phyloP scores from a whole-genome alignment of 2,329 filamentous ascomycete species.

The Calonectria pteridis region DNA sequence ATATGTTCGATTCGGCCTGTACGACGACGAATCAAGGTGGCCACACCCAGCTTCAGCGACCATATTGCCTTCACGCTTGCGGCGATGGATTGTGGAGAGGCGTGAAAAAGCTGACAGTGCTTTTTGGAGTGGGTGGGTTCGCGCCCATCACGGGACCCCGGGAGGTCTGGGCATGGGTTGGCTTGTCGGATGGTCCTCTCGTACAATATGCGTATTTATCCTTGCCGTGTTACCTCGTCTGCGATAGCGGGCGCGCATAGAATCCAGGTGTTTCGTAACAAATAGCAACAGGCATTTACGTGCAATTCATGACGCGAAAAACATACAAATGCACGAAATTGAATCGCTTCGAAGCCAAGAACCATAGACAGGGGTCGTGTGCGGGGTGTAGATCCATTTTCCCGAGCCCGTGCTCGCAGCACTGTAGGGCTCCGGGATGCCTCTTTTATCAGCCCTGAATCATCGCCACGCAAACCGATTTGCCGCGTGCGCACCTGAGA shows the following conservation, averaged over 20 bases:
- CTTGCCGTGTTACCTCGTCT: accelerated
- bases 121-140: neutral
- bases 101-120: neutral
- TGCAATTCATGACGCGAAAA: neutral
- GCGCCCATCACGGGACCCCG: no score
- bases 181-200: neutral
- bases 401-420: neutral
- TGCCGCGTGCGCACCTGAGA: neutral
- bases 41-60: neutral
- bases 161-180: neutral
- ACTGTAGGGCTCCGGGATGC: neutral
- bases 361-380: neutral
- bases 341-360: neutral
- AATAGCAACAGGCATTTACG: neutral
- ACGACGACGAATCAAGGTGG: neutral
- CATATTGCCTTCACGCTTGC: neutral
- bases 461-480: neutral
- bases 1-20: neutral
- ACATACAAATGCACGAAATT: no score
- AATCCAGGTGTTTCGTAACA: neutral
- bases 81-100: neutral
- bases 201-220: neutral
- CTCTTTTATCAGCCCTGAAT: neutral
- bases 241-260: neutral
- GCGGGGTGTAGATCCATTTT: neutral